A percentile compares a stretch with the other conserved stretches of the same genome.
These are phyloP conservation scores for Solanum appendiculatum DNA, from an alignment of 257 asterid genomes.

Conservation along the genomic window DNA sequence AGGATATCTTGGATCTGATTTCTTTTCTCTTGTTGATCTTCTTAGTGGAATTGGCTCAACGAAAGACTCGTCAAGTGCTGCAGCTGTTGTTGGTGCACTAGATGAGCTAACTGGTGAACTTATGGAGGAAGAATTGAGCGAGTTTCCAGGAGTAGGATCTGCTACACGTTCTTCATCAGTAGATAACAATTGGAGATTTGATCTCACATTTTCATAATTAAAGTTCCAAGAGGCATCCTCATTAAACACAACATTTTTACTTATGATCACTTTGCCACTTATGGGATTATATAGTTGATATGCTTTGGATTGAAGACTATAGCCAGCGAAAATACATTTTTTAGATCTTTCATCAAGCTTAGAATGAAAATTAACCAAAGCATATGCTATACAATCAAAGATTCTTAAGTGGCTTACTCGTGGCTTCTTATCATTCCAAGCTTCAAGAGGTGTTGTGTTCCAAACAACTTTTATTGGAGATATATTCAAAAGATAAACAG, in stretches of 20 bases:
- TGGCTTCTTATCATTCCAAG: background rate
- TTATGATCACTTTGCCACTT: background rate
- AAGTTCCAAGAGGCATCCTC: background rate
- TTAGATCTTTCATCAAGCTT: background rate
- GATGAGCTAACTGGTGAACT: too few species aligned
- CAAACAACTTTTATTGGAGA: background rate
- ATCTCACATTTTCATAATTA: too few species aligned
- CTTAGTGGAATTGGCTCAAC: background rate
- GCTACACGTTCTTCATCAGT: background rate
- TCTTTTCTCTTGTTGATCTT: too few species aligned
- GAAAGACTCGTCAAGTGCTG: background rate
- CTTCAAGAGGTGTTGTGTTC: background rate
- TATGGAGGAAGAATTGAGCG: background rate
- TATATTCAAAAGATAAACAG: background rate
- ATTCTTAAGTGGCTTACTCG: background rate
- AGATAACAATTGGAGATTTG: too few species aligned
- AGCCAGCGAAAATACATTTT: background rate
- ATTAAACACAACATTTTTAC: background rate
- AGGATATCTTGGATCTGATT: too few species aligned
- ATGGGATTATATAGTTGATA: background rate
- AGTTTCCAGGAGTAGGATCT: background rate
- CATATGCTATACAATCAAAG: constrained; percentile 4
- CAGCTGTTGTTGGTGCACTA: too few species aligned
- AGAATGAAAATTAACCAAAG: background rate
- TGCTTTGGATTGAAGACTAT: background rate